Conservation (phyloP, 208 protist genomes). For the Acanthamoeba royreba region DNA sequence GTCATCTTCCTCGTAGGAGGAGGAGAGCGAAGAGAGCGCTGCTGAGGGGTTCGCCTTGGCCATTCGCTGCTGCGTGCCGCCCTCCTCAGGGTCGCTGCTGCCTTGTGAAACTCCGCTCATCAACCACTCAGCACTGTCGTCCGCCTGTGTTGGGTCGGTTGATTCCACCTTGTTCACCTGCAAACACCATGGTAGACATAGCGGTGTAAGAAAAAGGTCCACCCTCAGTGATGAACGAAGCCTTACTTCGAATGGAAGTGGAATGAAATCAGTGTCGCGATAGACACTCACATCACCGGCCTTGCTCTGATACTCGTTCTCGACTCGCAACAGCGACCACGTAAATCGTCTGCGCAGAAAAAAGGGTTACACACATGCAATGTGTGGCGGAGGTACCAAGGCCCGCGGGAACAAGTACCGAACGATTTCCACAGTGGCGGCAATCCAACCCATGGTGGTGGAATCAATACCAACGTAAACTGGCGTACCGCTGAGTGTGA, state of each 20-base stretch:
- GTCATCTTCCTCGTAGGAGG: background rate
- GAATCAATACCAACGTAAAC: background rate
- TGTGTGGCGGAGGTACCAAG: background rate
- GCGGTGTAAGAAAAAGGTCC: no score
- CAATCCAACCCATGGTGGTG: conserved; percentile 4
- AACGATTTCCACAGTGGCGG: conserved; percentile 1
- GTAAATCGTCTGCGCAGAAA: background rate
- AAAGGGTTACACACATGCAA: background rate
- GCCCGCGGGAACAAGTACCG: background rate
- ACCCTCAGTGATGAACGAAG: no score
- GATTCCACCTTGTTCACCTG: background rate
- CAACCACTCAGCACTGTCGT: background rate
- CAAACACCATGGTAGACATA: no score
- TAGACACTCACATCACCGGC: background rate
- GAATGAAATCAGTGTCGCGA: conserved; percentile 41
- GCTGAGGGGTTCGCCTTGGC: background rate
- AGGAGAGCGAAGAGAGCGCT: background rate
- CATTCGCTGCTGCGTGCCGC: background rate
- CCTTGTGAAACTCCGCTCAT: no score
- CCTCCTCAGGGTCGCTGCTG: background rate
- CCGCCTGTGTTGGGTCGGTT: background rate
- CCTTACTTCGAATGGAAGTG: conserved; percentile 12
- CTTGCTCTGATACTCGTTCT: conserved; percentile 19
- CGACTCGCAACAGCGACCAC: background rate
- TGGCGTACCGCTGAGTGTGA: conserved; percentile 1